Evolutionary conservation across 2,329 filamentous ascomycete genomes (phyloP).

Genomic region (Claviceps cyperi): DNA sequence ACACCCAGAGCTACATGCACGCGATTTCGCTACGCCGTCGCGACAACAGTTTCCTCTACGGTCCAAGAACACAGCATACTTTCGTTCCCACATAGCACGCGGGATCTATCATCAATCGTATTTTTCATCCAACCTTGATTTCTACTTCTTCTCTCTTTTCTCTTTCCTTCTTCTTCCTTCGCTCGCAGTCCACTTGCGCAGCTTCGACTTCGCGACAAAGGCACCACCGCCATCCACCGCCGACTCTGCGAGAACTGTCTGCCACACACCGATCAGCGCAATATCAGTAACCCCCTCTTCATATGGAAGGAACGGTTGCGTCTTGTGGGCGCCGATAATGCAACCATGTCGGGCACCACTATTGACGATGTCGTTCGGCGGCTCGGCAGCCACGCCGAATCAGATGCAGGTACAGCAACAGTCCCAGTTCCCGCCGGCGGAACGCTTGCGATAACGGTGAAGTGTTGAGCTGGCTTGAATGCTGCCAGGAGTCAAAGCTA

Average conservation of each 20-base stretch:
- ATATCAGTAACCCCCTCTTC: slow-evolving; percentile 12
- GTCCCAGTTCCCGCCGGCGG: background rate
- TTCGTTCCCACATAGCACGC: background rate
- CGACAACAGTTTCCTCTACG: background rate
- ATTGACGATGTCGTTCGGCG: slow-evolving; percentile 51
- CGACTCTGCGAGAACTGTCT: slow-evolving; percentile 3
- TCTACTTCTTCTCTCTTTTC: background rate
- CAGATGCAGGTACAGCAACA: slow-evolving; percentile 36
- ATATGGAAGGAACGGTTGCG: slow-evolving; percentile 22
- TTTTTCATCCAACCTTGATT: too few relatives aligned
- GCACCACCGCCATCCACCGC: slow-evolving; percentile 12
- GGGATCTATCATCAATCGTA: background rate
- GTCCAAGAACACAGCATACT: slow-evolving; percentile 2
- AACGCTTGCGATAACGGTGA: background rate
- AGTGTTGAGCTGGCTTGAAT: background rate
- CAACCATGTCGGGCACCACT: slow-evolving; percentile 44
- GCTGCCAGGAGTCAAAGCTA: background rate
- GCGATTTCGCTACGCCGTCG: slow-evolving; percentile 2
- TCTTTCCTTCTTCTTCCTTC: background rate
- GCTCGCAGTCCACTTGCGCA: slow-evolving; percentile 3
- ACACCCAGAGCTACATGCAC: slow-evolving; percentile 7
- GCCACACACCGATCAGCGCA: slow-evolving; percentile 8
- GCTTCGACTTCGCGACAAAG: background rate
- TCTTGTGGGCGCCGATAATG: slow-evolving; percentile 29
- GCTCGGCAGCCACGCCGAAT: slow-evolving; percentile 26